These are phyloP conservation scores for Lentinula lateritia DNA, from an alignment of 768 basidiomycete genomes.

Conservation along the genomic window DNA sequence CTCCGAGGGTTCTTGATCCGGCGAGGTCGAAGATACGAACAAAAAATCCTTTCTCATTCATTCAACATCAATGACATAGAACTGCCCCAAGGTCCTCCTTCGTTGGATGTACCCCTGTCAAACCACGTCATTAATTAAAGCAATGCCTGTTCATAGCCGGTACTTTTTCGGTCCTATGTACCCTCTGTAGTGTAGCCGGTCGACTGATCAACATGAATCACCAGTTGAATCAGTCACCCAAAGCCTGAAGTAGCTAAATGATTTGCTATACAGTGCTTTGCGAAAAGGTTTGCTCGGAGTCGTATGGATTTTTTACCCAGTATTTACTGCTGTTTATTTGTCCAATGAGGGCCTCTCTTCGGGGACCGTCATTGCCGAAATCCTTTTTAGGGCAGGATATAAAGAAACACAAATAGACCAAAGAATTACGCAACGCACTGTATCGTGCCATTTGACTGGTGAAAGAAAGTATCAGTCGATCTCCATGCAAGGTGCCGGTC, in stretches of 20 bases:
- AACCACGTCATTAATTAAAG: neutral
- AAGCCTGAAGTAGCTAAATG: too few relatives aligned
- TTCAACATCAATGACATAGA: neutral
- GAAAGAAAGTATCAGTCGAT: neutral
- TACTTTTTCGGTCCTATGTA: neutral
- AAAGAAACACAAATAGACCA: too few relatives aligned
- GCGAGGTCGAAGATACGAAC: neutral
- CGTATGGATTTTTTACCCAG: too few relatives aligned
- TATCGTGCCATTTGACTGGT: neutral
- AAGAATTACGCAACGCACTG: too few relatives aligned
- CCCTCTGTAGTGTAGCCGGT: neutral
- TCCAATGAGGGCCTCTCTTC: too few relatives aligned
- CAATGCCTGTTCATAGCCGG: neutral
- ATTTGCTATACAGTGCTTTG: too few relatives aligned
- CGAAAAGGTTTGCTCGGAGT: too few relatives aligned
- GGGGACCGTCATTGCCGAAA: too few relatives aligned
- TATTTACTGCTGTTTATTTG: too few relatives aligned
- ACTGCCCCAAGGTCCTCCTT: neutral
- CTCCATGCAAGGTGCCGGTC: neutral
- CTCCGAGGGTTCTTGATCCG: neutral
- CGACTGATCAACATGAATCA: too few relatives aligned
- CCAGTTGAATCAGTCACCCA: too few relatives aligned
- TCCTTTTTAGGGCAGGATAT: too few relatives aligned
- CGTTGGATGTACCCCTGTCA: neutral
- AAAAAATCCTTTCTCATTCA: neutral